Base-by-base conservation (phyloP, 2,329 filamentous ascomycete species). In the Colletotrichum paranaense region DNA sequence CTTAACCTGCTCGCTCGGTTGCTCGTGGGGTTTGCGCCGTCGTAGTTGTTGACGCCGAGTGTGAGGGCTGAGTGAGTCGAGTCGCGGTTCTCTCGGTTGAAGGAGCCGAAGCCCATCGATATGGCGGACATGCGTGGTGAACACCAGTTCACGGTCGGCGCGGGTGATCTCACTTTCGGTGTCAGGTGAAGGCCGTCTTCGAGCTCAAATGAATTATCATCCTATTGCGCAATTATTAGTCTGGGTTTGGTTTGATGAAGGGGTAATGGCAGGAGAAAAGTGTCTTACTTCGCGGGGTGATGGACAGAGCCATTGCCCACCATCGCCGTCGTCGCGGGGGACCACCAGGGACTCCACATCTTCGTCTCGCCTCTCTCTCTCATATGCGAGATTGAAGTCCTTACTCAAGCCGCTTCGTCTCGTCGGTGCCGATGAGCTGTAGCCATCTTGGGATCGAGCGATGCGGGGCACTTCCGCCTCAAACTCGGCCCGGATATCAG, bases 41-140 rank as follows among this genome's bases (percentile, higher is more conserved):
- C 35, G 62, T 11, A 42, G 9, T 53, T 38, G 32, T 24, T 24
- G 9, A 28, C 26, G 64, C 68, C 56, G 56, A 67, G 60, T 0
- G 71, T 66, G 1, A 57, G 35, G 1, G 58, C 38, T 6, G 71
- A 73, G 5, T 52, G 30, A 1, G 42, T 38, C 35, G 71, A 66
- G 24, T 73, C 55, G 26, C 67, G 60, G 60, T 16, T 28, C 7
- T 73, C 55, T 26, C 67, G 60, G 60, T 16, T 28, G 4, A 4
- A 46, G 28, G 7, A n/a, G 9, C 38, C 49, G 49, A 74, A 74
- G 4, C 73, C 73, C 73, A 75, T 67, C 4, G 73, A 75, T 5
- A 75, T 28, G 57, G 70, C 66, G 12, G 73, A 75, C 70, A 75
- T 62, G 60, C 73, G 73, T 32, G 73, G 73, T 0, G 70, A 73